Conservation (phyloP, 441 rosid species). For the Adansonia gregorii region DNA sequence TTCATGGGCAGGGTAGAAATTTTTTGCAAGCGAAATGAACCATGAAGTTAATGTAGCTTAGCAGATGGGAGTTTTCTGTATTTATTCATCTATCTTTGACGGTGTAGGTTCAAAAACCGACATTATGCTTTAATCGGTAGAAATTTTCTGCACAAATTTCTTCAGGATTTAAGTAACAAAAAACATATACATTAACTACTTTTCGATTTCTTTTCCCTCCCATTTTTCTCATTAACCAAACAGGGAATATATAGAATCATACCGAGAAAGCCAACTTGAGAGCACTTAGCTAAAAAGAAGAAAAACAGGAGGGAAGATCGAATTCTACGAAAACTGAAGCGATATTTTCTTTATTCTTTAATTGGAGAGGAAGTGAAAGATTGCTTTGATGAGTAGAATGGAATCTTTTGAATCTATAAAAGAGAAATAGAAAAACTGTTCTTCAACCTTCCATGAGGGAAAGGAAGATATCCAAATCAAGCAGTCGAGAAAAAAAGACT, state of each 20-base stretch:
- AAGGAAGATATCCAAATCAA: background rate
- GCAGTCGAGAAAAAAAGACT: background rate
- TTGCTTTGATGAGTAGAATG: conserved; percentile 26
- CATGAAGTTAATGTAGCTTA: too few relatives aligned
- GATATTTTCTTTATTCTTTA: conserved; percentile 11
- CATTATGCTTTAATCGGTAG: background rate
- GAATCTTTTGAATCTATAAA: conserved; percentile 21
- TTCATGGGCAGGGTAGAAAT: background rate
- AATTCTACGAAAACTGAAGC: conserved; percentile 2
- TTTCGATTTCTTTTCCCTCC: background rate
- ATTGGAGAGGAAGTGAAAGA: conserved; percentile 24
- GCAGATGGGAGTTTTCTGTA: too few relatives aligned
- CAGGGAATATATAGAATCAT: conserved; percentile 19
- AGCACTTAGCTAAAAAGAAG: conserved; percentile 12
- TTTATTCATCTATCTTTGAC: too few relatives aligned
- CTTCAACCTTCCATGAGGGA: background rate
- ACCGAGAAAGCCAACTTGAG: conserved; percentile 20
- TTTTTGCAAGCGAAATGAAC: too few relatives aligned
- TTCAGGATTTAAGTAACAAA: background rate
- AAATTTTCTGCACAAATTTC: background rate
- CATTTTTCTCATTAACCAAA: conserved; percentile 22
- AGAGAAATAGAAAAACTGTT: background rate
- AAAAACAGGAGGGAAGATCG: background rate
- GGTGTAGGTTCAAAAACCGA: background rate
- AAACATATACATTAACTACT: background rate